A percentile compares a stretch with the other conserved stretches of the same genome.
Conservation (phyloP, 148 eudicot species). For the Chenopodium berlandieri region DNA sequence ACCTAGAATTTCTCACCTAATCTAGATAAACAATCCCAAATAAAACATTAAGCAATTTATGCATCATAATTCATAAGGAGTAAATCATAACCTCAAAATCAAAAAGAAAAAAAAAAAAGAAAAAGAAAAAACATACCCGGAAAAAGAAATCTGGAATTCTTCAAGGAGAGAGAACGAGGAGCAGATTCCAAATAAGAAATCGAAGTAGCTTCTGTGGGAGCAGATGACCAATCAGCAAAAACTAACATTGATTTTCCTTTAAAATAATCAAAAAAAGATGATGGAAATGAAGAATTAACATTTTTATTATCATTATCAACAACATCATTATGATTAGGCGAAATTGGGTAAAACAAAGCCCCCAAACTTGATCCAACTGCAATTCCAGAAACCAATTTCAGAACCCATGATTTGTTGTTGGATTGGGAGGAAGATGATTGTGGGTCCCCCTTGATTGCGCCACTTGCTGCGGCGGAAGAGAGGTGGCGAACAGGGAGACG, state of each 20-base stretch:
- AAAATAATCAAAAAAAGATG: conserved; percentile 16
- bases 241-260: conserved; percentile 19
- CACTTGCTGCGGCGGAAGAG: conserved; percentile 12
- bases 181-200: conserved; percentile 15
- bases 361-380: conserved; percentile 41
- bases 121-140: conserved; percentile 26
- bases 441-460: conserved; percentile 5
- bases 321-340: neutral
- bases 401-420: conserved; percentile 21
- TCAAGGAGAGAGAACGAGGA: conserved; percentile 19
- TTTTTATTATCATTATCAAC: neutral
- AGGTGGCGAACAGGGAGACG: conserved; percentile 28
- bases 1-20: neutral
- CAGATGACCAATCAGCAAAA: conserved; percentile 30
- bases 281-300: neutral
- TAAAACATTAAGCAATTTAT: neutral
- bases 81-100: neutral
- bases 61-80: no score
- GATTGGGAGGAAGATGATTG: conserved; percentile 8
- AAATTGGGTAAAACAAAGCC: conserved; percentile 25
- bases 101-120: neutral
- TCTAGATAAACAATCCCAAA: neutral
- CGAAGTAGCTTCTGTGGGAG: conserved; percentile 11
- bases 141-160: conserved; percentile 40
- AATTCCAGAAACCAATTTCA: conserved; percentile 45